Conservation (phyloP, 2,329 filamentous ascomycete species). For the Elsinoe necatrix region DNA sequence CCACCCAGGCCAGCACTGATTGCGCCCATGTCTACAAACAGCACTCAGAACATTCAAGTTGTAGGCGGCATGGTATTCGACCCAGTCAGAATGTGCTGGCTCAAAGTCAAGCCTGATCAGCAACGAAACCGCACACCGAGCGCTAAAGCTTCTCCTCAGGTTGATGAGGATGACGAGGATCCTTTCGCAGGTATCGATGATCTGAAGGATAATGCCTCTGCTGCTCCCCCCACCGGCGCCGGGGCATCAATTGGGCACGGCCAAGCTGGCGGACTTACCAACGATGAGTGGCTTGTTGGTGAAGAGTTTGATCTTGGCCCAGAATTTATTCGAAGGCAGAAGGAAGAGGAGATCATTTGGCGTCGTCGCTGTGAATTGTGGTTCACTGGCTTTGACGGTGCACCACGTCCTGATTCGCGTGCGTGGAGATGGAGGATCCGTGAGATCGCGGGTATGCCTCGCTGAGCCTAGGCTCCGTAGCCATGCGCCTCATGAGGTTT, state of each 20-base stretch:
- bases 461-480: neutral
- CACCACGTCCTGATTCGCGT: slow-evolving; percentile 46
- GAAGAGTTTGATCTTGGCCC: slow-evolving; percentile 98
- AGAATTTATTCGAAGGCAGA: slow-evolving; percentile 80
- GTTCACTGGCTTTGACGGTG: slow-evolving; percentile 50
- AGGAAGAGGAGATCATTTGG: slow-evolving; percentile 89
- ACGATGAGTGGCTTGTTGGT: slow-evolving; percentile 60
- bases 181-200: slow-evolving; percentile 94
- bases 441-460: slow-evolving; percentile 24
- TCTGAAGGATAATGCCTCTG: slow-evolving; percentile 54
- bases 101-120: slow-evolving; percentile 53
- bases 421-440: slow-evolving; percentile 70
- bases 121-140: slow-evolving; percentile 26
- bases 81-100: slow-evolving; percentile 93
- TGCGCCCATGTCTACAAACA: slow-evolving; percentile 64
- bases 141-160: slow-evolving; percentile 36
- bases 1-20: slow-evolving; percentile 67
- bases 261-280: slow-evolving; percentile 25
- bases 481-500: neutral
- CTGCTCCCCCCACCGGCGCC: slow-evolving; percentile 9
- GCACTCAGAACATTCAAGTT: slow-evolving; percentile 74
- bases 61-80: slow-evolving; percentile 99
- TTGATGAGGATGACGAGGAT: slow-evolving; percentile 77
- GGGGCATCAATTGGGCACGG: slow-evolving; percentile 21
- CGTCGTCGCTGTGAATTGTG: slow-evolving; percentile 78